Evolutionary conservation across 1,139 yeast genomes (phyloP).

Genomic region (Yamadazyma conglobata): DNA sequence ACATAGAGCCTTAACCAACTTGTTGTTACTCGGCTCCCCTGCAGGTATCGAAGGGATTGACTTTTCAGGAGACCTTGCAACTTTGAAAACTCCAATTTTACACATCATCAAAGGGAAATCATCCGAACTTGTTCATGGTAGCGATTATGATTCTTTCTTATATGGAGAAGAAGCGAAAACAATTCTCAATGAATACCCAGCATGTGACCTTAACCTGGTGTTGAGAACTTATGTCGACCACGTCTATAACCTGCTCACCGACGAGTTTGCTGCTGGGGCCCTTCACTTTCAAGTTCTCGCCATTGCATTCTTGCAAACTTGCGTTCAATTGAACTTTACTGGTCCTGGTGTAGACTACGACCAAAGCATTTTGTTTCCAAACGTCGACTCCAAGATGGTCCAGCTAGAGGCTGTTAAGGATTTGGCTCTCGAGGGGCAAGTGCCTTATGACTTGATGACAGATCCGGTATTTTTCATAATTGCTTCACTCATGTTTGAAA

Average conservation of each 20-base stretch:
- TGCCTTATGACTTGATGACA: constrained; percentile 56
- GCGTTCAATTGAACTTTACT: constrained; percentile 74
- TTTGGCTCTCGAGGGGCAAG: constrained; percentile 57
- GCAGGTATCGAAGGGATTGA: constrained; percentile 3
- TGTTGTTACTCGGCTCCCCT: constrained; percentile 13
- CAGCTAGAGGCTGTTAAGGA: constrained; percentile 34
- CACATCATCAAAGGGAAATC: constrained; percentile 24
- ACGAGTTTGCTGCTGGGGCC: constrained; percentile 16
- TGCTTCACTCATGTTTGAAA: constrained; percentile 51
- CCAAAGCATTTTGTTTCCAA: constrained; percentile 30
- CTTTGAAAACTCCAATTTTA: constrained; percentile 11
- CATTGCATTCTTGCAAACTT: constrained; percentile 60
- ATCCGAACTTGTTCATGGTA: constrained; percentile 18
- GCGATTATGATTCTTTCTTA: constrained; percentile 15
- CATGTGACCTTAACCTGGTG: constrained; percentile 17
- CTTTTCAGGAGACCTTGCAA: constrained; percentile 3
- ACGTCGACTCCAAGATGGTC: constrained; percentile 24
- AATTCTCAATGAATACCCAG: constrained; percentile 20
- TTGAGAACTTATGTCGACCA: constrained; percentile 19
- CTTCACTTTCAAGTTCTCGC: constrained; percentile 41
- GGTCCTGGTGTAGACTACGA: constrained; percentile 64
- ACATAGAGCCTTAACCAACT: constrained; percentile 9
- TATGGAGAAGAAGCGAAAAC: constrained; percentile 13
- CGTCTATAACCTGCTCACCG: constrained; percentile 12
- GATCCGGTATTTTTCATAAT: constrained; percentile 53